Evolutionary conservation across 768 basidiomycete species (phyloP).

Genomic region (Lactarius hengduanensis): DNA sequence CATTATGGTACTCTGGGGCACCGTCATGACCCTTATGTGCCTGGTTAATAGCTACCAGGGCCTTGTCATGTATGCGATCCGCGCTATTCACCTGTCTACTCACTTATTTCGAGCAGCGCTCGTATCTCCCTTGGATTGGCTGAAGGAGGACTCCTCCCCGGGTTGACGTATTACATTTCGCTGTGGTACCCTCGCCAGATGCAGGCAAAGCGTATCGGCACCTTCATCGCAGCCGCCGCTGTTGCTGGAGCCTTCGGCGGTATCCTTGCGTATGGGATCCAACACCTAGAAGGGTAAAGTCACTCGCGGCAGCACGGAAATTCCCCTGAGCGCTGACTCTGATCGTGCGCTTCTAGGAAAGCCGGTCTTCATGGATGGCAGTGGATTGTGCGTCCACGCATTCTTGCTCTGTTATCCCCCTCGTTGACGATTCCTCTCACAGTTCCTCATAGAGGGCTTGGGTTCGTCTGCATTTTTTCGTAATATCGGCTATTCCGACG

Average conservation of each 20-base stretch:
- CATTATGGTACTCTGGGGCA: constrained; percentile 43
- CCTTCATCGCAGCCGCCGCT: constrained; percentile 65
- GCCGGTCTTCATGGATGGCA: constrained; percentile 43
- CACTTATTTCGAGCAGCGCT: constrained; percentile 31
- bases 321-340: neutral
- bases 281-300: constrained; percentile 44
- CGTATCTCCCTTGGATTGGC: constrained; percentile 48
- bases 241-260: constrained; percentile 52
- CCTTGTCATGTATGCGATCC: constrained; percentile 35
- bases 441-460: constrained; percentile 51
- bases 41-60: constrained; percentile 38
- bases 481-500: neutral
- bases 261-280: constrained; percentile 47
- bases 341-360: constrained; percentile 23
- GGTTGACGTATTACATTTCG: constrained; percentile 47
- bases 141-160: constrained; percentile 45
- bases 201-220: constrained; percentile 54
- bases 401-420: neutral
- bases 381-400: constrained; percentile 44
- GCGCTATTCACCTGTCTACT: neutral
- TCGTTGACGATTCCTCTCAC: neutral
- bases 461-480: constrained; percentile 21
- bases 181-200: constrained; percentile 62
- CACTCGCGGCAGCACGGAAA: neutral
- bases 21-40: constrained; percentile 42